A percentile compares a stretch with the other conserved stretches of the same genome.
Evolutionary conservation across 352 stramenopile species (phyloP).

Genomic region (Globisporangium splendens): DNA sequence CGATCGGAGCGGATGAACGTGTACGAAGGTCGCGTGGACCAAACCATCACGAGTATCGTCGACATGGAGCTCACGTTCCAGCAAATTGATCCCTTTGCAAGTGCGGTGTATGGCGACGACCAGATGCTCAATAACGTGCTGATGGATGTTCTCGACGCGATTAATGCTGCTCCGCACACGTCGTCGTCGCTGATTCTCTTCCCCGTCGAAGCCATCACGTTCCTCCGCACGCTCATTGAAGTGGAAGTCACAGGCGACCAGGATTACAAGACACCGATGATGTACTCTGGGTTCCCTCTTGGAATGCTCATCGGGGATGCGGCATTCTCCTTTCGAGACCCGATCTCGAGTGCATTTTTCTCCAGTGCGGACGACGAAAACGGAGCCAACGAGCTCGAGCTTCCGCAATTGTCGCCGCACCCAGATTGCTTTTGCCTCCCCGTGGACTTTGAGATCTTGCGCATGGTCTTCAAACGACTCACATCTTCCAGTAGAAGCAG

Average conservation of each 20-base stretch:
- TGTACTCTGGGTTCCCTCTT: conserved; percentile 13
- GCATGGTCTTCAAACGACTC: conserved; percentile 35
- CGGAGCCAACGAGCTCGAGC: conserved; percentile 18
- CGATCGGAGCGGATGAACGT: conserved; percentile 12
- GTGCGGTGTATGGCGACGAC: conserved; percentile 32
- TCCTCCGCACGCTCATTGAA: conserved; percentile 37
- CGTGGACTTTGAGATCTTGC: conserved; percentile 70
- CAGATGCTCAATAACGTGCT: conserved; percentile 37
- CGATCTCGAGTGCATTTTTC: conserved; percentile 58
- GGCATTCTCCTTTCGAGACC: conserved; percentile 57
- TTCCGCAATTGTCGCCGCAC: conserved; percentile 75
- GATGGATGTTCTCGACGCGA: conserved; percentile 25
- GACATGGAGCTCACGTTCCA: conserved; percentile 48
- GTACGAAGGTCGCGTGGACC: conserved; percentile 42
- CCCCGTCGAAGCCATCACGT: conserved; percentile 56
- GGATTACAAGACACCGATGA: neutral
- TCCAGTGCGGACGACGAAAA: conserved; percentile 7
- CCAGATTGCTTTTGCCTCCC: conserved; percentile 81
- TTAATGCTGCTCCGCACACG: conserved; percentile 8
- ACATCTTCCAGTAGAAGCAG: neutral
- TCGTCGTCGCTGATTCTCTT: conserved; percentile 61
- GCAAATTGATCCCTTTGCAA: conserved; percentile 16
- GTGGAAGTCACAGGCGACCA: neutral
- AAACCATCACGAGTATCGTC: conserved; percentile 35
- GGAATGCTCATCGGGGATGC: conserved; percentile 49